Conservation (phyloP, 2,329 filamentous ascomycete genomes). For the Penicillium glabrum region DNA sequence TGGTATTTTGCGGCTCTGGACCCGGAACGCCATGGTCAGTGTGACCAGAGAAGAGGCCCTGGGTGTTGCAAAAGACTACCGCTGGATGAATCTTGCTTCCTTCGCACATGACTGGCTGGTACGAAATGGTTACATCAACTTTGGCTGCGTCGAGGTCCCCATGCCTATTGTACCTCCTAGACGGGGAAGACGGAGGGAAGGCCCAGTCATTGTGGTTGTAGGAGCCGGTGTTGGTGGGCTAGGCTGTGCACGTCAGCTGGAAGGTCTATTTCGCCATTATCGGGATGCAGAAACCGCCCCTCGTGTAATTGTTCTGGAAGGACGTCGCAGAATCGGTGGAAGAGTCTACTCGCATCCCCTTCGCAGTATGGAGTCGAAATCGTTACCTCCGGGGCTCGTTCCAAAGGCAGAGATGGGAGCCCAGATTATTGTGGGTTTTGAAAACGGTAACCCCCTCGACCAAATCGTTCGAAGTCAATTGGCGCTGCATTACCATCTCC, state of each 20-base stretch:
- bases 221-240: constrained; percentile 94
- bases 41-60: constrained; percentile 83
- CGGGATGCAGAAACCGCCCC: constrained; percentile 64
- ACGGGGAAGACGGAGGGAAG: constrained; percentile 47
- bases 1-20: constrained; percentile 87
- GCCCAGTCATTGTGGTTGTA: constrained; percentile 79
- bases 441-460: constrained; percentile 91
- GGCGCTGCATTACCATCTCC: constrained; percentile 77
- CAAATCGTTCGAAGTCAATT: constrained; percentile 88
- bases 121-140: constrained; percentile 92
- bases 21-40: constrained; percentile 76
- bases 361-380: constrained; percentile 57
- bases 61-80: constrained; percentile 81
- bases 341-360: constrained; percentile 84
- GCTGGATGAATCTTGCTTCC: constrained; percentile 86
- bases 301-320: constrained; percentile 81
- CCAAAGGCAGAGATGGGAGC: constrained; percentile 95
- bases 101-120: constrained; percentile 92
- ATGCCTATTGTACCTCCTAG: constrained; percentile 40
- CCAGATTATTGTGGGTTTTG: constrained; percentile 97
- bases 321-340: constrained; percentile 81
- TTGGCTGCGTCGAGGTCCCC: constrained; percentile 80
- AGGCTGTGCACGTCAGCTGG: constrained; percentile 86
- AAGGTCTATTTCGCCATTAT: constrained; percentile 81
- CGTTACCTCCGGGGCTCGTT: constrained; percentile 54